Base-by-base conservation (phyloP, 1,139 yeast genomes). In the Suhomyces bolitotheri region DNA sequence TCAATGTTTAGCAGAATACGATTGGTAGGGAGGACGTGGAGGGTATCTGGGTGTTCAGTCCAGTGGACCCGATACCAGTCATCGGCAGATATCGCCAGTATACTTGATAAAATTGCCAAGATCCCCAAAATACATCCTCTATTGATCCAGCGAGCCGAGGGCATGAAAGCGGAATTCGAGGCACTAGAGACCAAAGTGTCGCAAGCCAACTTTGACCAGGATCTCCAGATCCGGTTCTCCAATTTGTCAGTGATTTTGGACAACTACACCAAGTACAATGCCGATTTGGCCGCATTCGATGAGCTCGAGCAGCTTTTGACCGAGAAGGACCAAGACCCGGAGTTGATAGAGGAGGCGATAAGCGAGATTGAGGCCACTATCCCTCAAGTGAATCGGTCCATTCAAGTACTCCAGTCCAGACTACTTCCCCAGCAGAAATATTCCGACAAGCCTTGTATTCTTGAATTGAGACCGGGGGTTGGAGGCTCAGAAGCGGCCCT, bases 401-500 rank as follows among this genome's bases (percentile, higher is more conserved):
- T 76, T 0, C 56, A 61, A 2, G 64, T 67, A 25, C 65, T 92
- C 13, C 78, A 82, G 43, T 50, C 68, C 1, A 71, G 75, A 37
- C 64, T 92, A 9, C 64, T 89, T 22, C 97, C 97, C 1, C 78
- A 86, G 3, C 81, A 85, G 45, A 80, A 82, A 31, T 86, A 85
- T 55, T 75, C 83, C 3, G 95, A 86, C 36, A 79, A 77, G 41
- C 80, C 95, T 1, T 83, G 96, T 33, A 69, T 92, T 10, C 50
- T 92, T 13, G 99, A 92, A 58, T 60, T 92, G 17, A 71, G 97
- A 38, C 97, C 98, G 0, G 98, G 99, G 2, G 90, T 92, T 1
- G 98, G 99, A 10, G 99, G 99, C 2, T 76, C 81, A 5, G 99
- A 92, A 53, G 97, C 98, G 0, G 80, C 83, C 56, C 72, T 92